Evolutionary conservation across 306 rosid species (phyloP).

Genomic region (Cicer cuneatum): DNA sequence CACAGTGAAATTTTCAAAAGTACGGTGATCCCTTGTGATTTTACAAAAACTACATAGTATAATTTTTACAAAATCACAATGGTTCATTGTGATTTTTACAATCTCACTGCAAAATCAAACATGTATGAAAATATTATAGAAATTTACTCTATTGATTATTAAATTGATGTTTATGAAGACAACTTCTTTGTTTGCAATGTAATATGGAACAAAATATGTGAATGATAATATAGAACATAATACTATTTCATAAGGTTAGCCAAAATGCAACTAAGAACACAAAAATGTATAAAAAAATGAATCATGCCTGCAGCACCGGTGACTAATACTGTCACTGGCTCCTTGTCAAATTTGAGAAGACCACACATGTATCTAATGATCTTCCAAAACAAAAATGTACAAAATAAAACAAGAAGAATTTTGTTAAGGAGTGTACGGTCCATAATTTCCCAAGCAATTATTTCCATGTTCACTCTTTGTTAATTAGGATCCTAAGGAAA

Average conservation of each 20-base stretch:
- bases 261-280: conserved; percentile 2
- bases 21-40: too few relatives aligned
- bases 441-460: conserved; percentile 43
- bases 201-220: background rate
- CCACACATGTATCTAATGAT: conserved; percentile 68
- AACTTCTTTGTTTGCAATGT: background rate
- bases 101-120: too few relatives aligned
- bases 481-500: conserved; percentile 25
- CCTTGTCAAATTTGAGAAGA: conserved; percentile 65
- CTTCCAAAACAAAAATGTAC: conserved; percentile 68
- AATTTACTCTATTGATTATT: background rate
- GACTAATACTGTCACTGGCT: conserved; percentile 74
- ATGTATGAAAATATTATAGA: background rate
- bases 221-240: background rate
- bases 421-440: conserved; percentile 56
- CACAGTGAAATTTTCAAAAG: too few relatives aligned
- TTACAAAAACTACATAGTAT: too few relatives aligned
- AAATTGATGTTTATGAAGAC: background rate
- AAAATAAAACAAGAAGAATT: conserved; percentile 53
- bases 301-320: conserved; percentile 88
- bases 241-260: background rate
- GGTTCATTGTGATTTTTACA: too few relatives aligned
- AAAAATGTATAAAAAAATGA: conserved; percentile 27
- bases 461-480: conserved; percentile 42
- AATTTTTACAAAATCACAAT: too few relatives aligned